Base-by-base conservation (phyloP, 2,329 filamentous ascomycete genomes). In the Endoconidiophora laricicola region DNA sequence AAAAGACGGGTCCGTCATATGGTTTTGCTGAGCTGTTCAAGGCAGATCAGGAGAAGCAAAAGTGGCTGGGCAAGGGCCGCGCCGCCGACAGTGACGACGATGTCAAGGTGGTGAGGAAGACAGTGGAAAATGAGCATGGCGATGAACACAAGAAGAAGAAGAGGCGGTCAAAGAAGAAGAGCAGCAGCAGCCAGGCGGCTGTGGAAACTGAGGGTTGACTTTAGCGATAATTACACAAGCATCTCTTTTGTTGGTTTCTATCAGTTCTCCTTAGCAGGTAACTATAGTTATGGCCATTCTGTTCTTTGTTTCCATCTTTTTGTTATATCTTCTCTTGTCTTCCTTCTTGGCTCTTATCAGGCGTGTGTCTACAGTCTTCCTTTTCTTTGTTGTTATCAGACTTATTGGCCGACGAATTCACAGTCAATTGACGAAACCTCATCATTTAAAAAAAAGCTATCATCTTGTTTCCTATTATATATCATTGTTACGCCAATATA, bases 1-100 rank as follows among this genome's bases (percentile, higher is more conserved):
- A 76, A 65, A 62, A 66, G 49, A 69, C 69, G 3, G 75, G 74
- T 0, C 74, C 75, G 20, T 75, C 72, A 4, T 78, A 69, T 56
- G 73, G 72, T n/a, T 76, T 77, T 44, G 73, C 74, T 56, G 61
- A 60, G 38, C 54, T 64, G 48, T 55, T 60, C 14, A 55, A 44
- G 22, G 56, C 52, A 12, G 58, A 53, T 3, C 61, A 60, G 40
- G 63, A 57, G 3, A 58, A 58, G 20, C 58, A 60, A 20, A 60
- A 4, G 56, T 55, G 36, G 56, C 50, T 23, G 52, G 41, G 42
- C 44, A n/a, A 46, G 20, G 23, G 48, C 14, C 44, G 41, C n/a
- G 46, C 22, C 7, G 36, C 39, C 12, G 55, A 29, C 6, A 44
- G 51, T 45, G 47, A 56, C 26, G 52, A 45, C 37, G 40, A 33